Base-by-base conservation (phyloP, 352 stramenopile genomes). In the Globisporangium nunn region DNA sequence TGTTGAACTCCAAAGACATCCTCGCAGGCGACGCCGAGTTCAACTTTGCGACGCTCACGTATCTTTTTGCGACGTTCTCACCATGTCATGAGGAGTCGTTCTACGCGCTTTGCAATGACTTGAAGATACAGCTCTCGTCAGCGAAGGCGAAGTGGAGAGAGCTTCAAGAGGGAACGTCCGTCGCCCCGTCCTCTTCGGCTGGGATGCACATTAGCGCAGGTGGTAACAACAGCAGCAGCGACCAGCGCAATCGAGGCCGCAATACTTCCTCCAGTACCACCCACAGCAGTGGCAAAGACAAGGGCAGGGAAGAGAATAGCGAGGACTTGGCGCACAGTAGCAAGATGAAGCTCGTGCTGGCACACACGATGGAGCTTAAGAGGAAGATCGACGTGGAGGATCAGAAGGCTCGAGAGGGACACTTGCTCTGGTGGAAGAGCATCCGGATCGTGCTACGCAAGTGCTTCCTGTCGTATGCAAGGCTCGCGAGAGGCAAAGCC, bases 331-430 rank as follows among this genome's bases (percentile, higher is more conserved):
- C 76, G 1, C 59, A 85, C 45, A 79, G 67, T 30, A 63, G 70
- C 51, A 77, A 75, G 51, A 77, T 91, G 28, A 91, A 91, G 66
- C 56, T 91, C 39, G 77, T 61, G 17, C 53, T 91, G n/a, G 77
- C 78, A 4, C 79, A 90, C 43, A 82, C 74, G 57, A 57, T 91
- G 2, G 81, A 91, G 30, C 63, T 91, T n/a, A 91, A 91, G 66
- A 67, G 73, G 31, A 67, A 71, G 14, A 61, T 91, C 45, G 79
- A 91, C 37, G 18, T 48, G 6, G 81, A 90, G 37, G 74, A 88
- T 51, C 41, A 63, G 17, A 79, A 82, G 33, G 70, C 79, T 8
- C 75, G 76, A 18, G 81, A 91, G 31, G 78, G 78, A 3, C 79
- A 91, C 54, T 30, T 71, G 40, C 53, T 88, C 11, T 91, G 81